Evolutionary conservation across 768 basidiomycete genomes (phyloP).

Genomic region (Coprinopsis marcescibilis): DNA sequence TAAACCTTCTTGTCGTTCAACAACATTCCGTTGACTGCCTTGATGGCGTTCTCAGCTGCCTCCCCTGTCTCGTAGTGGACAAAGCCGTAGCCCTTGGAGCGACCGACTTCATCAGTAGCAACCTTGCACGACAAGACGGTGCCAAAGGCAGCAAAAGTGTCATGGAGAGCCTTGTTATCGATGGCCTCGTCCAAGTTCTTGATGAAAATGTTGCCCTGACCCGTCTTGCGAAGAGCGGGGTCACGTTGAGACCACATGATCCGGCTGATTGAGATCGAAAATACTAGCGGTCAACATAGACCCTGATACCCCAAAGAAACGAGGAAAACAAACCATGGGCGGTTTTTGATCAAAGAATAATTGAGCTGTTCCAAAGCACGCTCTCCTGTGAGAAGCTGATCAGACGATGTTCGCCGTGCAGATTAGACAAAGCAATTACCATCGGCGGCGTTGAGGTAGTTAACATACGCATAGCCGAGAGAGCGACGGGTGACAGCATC

Average conservation of each 20-base stretch:
- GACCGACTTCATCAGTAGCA: conserved; percentile 91
- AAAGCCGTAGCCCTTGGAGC: conserved; percentile 96
- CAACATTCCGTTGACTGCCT: conserved; percentile 98
- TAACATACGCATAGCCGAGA: conserved; percentile 99
- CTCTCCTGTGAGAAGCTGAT: conserved; percentile 54
- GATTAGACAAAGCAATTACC: conserved; percentile 43
- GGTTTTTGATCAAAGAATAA: conserved; percentile 97
- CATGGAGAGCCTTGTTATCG: conserved; percentile 99
- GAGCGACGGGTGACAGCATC: conserved; percentile 99
- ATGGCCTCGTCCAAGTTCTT: conserved; percentile 97
- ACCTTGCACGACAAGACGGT: conserved; percentile 99
- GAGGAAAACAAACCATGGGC: conserved; percentile 70
- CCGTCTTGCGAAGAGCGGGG: conserved; percentile 97
- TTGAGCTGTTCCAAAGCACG: conserved; percentile 98
- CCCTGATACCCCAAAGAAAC: conserved; percentile 13
- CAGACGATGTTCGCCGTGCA: conserved; percentile 5
- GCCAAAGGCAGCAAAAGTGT: conserved; percentile 98
- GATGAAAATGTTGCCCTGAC: conserved; percentile 99
- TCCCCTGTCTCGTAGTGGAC: conserved; percentile 99
- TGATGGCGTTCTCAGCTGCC: conserved; percentile 93
- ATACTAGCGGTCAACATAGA: conserved; percentile 9
- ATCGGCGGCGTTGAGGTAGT: conserved; percentile 93
- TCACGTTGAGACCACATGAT: conserved; percentile 99
- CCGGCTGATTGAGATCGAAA: conserved; percentile 50
- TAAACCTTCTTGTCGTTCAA: conserved; percentile 99